Evolutionary conservation across 441 rosid genomes (phyloP).

Genomic region (Erodium trifolium): DNA sequence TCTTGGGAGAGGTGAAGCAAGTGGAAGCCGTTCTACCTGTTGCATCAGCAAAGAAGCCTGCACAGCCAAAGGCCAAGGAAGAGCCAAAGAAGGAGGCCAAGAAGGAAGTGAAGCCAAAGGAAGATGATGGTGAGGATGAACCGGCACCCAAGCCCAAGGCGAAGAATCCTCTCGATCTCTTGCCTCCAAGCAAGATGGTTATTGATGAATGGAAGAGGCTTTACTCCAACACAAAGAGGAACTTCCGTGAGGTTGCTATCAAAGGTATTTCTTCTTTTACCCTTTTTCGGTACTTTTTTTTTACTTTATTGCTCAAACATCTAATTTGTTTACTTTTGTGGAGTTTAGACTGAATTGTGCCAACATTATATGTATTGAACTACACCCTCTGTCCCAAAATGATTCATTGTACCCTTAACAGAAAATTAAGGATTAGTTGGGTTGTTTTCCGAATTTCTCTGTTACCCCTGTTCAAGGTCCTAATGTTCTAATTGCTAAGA

Average conservation of each 20-base stretch:
- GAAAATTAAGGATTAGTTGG: background rate
- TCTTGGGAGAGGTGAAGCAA: conserved; percentile 72
- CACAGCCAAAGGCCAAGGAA: conserved; percentile 46
- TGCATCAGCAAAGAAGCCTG: conserved; percentile 50
- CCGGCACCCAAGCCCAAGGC: conserved; percentile 88
- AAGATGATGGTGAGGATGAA: conserved; percentile 43
- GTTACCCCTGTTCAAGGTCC: too few relatives aligned
- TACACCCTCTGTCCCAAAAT: background rate
- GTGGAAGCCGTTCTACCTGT: conserved; percentile 50
- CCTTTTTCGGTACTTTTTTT: background rate
- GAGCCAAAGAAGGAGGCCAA: conserved; percentile 56
- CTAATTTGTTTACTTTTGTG: background rate
- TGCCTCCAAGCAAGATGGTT: conserved; percentile 92
- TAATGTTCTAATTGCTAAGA: too few relatives aligned
- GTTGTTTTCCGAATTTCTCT: background rate
- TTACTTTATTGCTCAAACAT: background rate
- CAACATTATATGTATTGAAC: background rate
- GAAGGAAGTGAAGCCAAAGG: conserved; percentile 58
- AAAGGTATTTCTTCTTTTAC: conserved; percentile 41
- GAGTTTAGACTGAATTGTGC: too few relatives aligned
- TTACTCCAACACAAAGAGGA: conserved; percentile 85
- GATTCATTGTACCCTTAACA: too few relatives aligned
- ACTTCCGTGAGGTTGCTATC: conserved; percentile 92
- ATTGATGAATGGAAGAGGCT: conserved; percentile 98
- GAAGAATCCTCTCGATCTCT: conserved; percentile 85